phyloP scores from a whole-genome alignment of 2,329 filamentous ascomycete species.

The Fusarium setosum region DNA sequence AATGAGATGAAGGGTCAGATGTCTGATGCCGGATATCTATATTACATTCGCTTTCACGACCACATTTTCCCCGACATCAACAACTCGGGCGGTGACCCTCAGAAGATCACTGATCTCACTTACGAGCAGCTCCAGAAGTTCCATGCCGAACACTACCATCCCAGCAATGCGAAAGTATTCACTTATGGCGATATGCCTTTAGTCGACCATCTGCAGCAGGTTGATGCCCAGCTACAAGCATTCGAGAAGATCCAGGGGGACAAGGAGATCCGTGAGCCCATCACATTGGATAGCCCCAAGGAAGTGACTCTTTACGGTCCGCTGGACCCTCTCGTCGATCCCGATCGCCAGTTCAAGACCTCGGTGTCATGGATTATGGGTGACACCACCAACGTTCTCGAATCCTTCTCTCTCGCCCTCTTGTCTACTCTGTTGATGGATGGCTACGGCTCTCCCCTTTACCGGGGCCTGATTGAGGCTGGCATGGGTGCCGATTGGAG shows the following conservation, averaged over 20 bases:
- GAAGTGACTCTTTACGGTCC: slow-evolving; percentile 82
- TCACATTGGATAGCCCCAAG: slow-evolving; percentile 76
- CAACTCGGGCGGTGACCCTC: slow-evolving; percentile 96
- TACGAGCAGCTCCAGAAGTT: slow-evolving; percentile 90
- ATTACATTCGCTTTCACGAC: slow-evolving; percentile 95
- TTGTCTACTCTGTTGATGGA: slow-evolving; percentile 88
- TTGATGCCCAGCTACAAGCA: slow-evolving; percentile 77
- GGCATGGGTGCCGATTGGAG: slow-evolving; percentile 94
- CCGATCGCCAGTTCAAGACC: slow-evolving; percentile 91
- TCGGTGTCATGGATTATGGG: slow-evolving; percentile 94
- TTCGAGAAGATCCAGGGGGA: slow-evolving; percentile 80
- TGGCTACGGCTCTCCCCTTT: slow-evolving; percentile 94
- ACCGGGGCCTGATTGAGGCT: slow-evolving; percentile 87
- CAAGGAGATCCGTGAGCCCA: slow-evolving; percentile 79
- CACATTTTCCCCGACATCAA: slow-evolving; percentile 94
- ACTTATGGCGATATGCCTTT: slow-evolving; percentile 96
- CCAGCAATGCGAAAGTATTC: slow-evolving; percentile 95
- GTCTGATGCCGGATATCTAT: slow-evolving; percentile 96
- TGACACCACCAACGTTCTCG: slow-evolving; percentile 82
- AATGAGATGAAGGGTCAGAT: slow-evolving; percentile 99
- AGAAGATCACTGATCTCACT: slow-evolving; percentile 95
- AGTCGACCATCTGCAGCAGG: slow-evolving; percentile 80
- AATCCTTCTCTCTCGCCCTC: slow-evolving; percentile 88
- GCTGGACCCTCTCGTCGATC: slow-evolving; percentile 85
- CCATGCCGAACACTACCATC: slow-evolving; percentile 94